Evolutionary conservation across 176 grass and related monocot genomes (phyloP), one percentile per base, ranked within the genome.

Genomic region (Poa pratensis): DNA sequence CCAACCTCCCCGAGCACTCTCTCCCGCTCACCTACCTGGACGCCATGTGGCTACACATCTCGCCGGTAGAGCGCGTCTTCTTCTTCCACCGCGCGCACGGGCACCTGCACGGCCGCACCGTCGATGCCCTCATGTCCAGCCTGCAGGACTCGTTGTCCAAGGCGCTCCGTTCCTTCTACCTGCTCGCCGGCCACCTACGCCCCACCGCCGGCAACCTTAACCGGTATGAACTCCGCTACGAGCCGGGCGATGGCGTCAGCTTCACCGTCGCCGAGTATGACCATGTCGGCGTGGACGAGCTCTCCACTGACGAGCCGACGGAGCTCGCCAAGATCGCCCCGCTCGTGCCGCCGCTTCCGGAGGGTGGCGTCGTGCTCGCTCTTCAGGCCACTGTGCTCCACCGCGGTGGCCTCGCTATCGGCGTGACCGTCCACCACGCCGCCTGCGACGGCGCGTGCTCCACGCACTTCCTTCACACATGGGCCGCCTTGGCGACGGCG

Each of bases 21-120:
- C 64, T 67, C 64, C 64, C 64, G 64, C 64, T 67, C 64, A 67
- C 30, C 64, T 37, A 67, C 30, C 7, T 67, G 30, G 64, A 67
- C 30, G 64, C 64, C 64, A 67, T 67, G 64, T 67, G 64, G 30
- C 64, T 37, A 16, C 64, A 67, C 64, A 67, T 30, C 64, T 67
- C 64, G 3, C 62, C 62, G 6, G 62, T 65, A 32, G 62, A 65
- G 62, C 62, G 62, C 11, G 62, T 65, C 27, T 65, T 65, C 62
- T 22, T 65, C 62, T 65, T 65, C 62, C 62, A 65, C 62, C 27
- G 0, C 27, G 62, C 62, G 62, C 27, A 65, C 5, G 35, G 34
- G 34, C 34, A 35, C 24, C 3, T 15, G 60, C 60, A 63, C 61
- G 61, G 26, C 23, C 23, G 24, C 61, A 27, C 26, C 61, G 61